These are phyloP conservation scores for Rhodomyrtus tomentosa DNA, from an alignment of 345 rosid species.

Conservation along the genomic window DNA sequence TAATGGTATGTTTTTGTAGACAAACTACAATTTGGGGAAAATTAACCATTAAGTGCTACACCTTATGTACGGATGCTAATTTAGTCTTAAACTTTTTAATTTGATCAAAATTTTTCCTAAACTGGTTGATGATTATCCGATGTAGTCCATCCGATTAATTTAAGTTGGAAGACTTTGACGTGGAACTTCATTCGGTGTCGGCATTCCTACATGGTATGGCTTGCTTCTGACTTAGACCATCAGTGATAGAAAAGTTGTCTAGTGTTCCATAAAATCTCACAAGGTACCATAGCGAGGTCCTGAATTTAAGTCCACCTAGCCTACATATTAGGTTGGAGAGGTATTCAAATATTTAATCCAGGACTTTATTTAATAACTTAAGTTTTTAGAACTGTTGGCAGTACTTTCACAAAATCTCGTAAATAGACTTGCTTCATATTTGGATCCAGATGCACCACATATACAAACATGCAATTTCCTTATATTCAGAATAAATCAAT, in stretches of 20 bases:
- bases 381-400: too few species aligned
- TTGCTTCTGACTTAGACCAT: not conserved
- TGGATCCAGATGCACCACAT: not conserved
- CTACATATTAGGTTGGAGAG: not conserved
- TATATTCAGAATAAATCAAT: not conserved
- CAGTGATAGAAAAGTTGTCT: not conserved
- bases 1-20: not conserved
- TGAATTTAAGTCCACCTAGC: not conserved
- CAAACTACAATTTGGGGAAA: not conserved
- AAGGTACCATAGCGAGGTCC: accelerated
- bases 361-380: too few species aligned
- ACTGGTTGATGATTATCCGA: not conserved
- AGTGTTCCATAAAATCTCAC: accelerated
- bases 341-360: too few species aligned
- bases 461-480: not conserved
- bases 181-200: not conserved
- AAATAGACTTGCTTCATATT: too few species aligned
- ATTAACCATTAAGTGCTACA: not conserved
- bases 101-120: not conserved
- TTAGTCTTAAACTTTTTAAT: not conserved
- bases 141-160: not conserved
- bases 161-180: too few species aligned
- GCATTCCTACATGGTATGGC: not conserved
- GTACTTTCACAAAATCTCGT: too few species aligned
- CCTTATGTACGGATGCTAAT: not conserved